Base-by-base conservation (phyloP, 2,329 filamentous ascomycete genomes). In the Madurella mycetomatis region DNA sequence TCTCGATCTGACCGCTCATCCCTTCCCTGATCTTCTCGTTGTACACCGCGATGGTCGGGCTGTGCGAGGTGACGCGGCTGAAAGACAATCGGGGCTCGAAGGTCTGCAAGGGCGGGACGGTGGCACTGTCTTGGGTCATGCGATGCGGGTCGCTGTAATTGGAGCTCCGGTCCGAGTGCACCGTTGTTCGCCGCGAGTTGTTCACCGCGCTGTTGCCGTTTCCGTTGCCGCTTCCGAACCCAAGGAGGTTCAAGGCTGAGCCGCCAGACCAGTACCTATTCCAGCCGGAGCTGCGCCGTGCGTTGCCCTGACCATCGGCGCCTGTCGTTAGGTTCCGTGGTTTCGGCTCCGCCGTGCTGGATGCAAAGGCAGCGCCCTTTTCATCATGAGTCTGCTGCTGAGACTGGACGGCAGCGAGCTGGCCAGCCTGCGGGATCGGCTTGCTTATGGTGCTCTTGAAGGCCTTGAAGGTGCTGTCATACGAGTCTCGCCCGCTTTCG, bases 261-360 rank as follows among this genome's bases (percentile, higher is more conserved):
- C 86, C 87, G 48, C 85, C 86, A 13, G 86, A 88, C 81, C 87
- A 90, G 70, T 90, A 90, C 50, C 82, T 76, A 68, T 88, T 89
- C 87, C 87, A 90, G 46, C 86, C 86, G 3, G 86, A 89, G 62
- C 85, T 88, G 64, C 82, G 77, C 52, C 83, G 77, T 17, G 75
- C 72, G 43, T 70, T 71, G 47, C 74, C 76, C 47, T 77, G 66
- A 49, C 63, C 60, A 44, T 70, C 58, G 57, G 64, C 66, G 70
- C 57, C 58, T 61, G 56, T 52, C 72, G 55, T 57, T 67, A 66
- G 53, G 70, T 73, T 54, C 72, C 73, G 59, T 31, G 55, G 53
- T 54, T 54, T 55, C n/a, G 60, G 56, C 66, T 62, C 72, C 56
- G 64, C 62, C 5, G 63, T 66, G 51, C 61, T 60, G 41, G 62